phyloP scores from a whole-genome alignment of 2,329 filamentous ascomycete genomes.

The Cryphonectria naterciae region DNA sequence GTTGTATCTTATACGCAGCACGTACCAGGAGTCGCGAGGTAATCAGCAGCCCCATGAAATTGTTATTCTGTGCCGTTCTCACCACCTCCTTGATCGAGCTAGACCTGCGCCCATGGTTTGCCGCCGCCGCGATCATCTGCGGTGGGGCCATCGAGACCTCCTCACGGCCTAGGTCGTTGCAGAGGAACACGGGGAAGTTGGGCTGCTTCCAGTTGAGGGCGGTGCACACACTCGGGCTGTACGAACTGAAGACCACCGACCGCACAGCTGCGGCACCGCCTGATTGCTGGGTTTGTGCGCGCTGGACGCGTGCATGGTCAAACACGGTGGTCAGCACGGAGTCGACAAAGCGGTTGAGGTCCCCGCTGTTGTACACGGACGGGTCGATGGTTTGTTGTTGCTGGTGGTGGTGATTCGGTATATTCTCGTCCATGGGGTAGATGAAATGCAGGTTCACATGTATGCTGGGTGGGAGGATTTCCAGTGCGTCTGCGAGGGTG shows the following conservation, averaged over 20 bases:
- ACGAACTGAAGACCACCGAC: conserved; percentile 92
- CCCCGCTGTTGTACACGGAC: conserved; percentile 73
- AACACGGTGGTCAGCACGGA: conserved; percentile 84
- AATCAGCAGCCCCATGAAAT: conserved; percentile 97
- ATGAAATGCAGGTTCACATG: conserved; percentile 92
- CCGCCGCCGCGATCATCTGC: conserved; percentile 52
- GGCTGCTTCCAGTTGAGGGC: conserved; percentile 99
- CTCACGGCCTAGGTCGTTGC: conserved; percentile 82
- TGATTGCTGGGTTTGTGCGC: conserved; percentile 64
- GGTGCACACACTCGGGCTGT: conserved; percentile 87
- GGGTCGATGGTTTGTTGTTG: conserved; percentile 1
- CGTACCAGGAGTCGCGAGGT: conserved; percentile 82
- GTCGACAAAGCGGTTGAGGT: conserved; percentile 88
- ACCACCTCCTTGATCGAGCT: conserved; percentile 95
- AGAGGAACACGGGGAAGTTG: conserved; percentile 94
- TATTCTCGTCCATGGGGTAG: conserved; percentile 81
- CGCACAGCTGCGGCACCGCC: conserved; percentile 58
- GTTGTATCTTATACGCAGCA: conserved; percentile 31
- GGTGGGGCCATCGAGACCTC: conserved; percentile 46
- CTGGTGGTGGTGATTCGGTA: conserved; percentile 46
- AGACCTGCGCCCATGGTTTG: conserved; percentile 62
- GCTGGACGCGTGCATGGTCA: conserved; percentile 77
- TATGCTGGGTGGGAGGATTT: conserved; percentile 74
- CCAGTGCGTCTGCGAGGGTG: conserved; percentile 77
- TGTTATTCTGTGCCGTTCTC: conserved; percentile 90